Base-by-base conservation (phyloP, 1,139 yeast genomes). In the Protomyces pachydermus region DNA sequence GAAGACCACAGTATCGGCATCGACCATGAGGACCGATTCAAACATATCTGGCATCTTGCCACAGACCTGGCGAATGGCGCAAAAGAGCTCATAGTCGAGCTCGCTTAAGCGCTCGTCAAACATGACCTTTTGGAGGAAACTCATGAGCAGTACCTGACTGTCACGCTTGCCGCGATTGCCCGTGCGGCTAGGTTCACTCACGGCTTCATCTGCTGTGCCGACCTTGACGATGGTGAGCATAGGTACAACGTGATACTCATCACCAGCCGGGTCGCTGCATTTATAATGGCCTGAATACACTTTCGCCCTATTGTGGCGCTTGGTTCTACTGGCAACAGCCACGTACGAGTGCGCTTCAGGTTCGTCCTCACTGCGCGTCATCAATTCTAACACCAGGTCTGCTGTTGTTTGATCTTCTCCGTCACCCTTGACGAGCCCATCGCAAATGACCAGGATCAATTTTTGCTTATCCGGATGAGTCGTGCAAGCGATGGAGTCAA, bases 121-220 rank as follows among this genome's bases (percentile, higher is more conserved):
- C 65, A 77, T 80, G 14, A 77, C 80, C 32, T 78, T 72, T 69
- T 78, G 77, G 65, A 77, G 67, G 70, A 78, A 77, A 46, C 78
- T 70, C 78, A 77, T 77, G 57, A 77, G 68, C 50, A 77, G 46
- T 72, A 77, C 69, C 68, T 77, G 80, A 2, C 80, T 77, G 66
- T 77, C 80, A 62, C 80, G 78, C 71, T 77, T 77, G 60, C 80
- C 80, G 56, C 80, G 72, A 66, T 77, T 77, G 48, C 80, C 80
- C 3, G 80, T 80, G 28, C 76, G 70, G 65, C 72, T 72, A 32
- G 70, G 73, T 67, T 77, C 32, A 28, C 1, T 28, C 1, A 6
- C 8, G 32, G 32, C 32, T 28, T 28, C 80, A 12, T 76, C 72
- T 9, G 79, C 78, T 62, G 75, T 76, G 25, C 80, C 80, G 35